Evolutionary conservation across 1,284 basidiomycete species (phyloP), one percentile per base, ranked within the genome.

Genomic region (Cutaneotrichosporon cyanovorans): DNA sequence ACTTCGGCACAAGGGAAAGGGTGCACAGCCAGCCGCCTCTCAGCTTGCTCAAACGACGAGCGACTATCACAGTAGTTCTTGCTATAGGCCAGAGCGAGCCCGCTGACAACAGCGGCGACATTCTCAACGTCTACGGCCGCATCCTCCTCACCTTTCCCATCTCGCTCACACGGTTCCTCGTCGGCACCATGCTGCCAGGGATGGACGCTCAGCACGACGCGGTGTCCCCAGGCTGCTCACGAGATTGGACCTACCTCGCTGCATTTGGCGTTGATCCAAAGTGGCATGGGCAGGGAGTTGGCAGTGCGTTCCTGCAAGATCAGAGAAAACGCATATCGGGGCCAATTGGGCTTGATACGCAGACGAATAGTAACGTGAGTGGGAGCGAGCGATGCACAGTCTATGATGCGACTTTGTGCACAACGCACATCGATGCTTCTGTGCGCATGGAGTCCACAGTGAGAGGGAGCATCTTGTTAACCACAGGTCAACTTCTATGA

Each of bases 101-200:
- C 2, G 42, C 42, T 44, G 36, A 44, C 36, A n/a, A 14, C 12
- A 38, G 42, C 16, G 25, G 18, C 20, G 36, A 37, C 19, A 2
- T 44, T 11, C 42, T 28, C 9, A 15, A 14, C 5, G 32, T 42
- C 12, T 42, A 34, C 12, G 40, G 32, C 19, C 12, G 14, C 6
- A 30, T 44, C 14, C 18, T 37, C 19, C 37, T 18, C 14, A 37
- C 19, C 34, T 31, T 9, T 20, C 31, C 19, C 5, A 22, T n/a
- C 12, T 34, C 7, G 19, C 18, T n/a, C 11, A 28, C 25, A 28
- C 7, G 34, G 15, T 42, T 85, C 51, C 78, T 83, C 34, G 80
- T 85, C 59, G 77, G 80, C 25, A 71, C 84, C 58, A 75, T 81
- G 46, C 82, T 78, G 19, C 64, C 66, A 44, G 65, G 62, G 16